phyloP scores from a whole-genome alignment of 805 yeast species.

The Lipomyces yamanashiensis region DNA sequence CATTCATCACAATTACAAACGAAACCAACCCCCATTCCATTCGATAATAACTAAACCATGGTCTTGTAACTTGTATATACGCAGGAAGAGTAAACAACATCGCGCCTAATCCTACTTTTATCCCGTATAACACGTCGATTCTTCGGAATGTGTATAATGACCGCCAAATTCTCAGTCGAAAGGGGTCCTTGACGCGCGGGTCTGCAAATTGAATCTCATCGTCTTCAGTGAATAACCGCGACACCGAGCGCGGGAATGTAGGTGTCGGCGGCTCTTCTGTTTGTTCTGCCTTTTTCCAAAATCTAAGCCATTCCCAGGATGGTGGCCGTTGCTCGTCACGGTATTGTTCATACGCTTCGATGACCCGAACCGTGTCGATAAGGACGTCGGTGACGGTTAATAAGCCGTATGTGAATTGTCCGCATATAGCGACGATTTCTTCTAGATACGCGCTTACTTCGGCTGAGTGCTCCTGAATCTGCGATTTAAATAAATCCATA shows the following conservation, averaged over 20 bases:
- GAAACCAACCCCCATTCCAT: slow-evolving; percentile 88
- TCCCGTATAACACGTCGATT: slow-evolving; percentile 76
- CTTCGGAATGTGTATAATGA: slow-evolving; percentile 57
- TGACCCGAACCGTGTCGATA: slow-evolving; percentile 29
- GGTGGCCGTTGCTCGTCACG: neutral
- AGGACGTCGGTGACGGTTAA: slow-evolving; percentile 65
- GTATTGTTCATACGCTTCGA: slow-evolving; percentile 11
- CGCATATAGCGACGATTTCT: slow-evolving; percentile 83
- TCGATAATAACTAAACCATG: slow-evolving; percentile 65
- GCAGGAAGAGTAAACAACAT: slow-evolving; percentile 69
- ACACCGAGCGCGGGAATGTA: neutral
- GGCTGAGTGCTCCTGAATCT: slow-evolving; percentile 40
- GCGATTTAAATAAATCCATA: slow-evolving; percentile 56
- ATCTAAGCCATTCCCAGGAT: slow-evolving; percentile 17
- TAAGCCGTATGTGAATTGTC: slow-evolving; percentile 70
- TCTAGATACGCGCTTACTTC: slow-evolving; percentile 61
- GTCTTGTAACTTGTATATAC: slow-evolving; percentile 60
- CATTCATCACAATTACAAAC: slow-evolving; percentile 81
- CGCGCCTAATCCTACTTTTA: slow-evolving; percentile 80
- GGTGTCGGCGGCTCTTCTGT: too few relatives aligned
- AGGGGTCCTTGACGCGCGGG: slow-evolving; percentile 14
- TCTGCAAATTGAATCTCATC: neutral
- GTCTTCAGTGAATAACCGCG: neutral
- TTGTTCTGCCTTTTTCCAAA: neutral
- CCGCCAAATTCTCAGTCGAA: slow-evolving; percentile 45